Evolutionary conservation across 345 rosid species (phyloP).

Genomic region (Capsella bursapastoris): DNA sequence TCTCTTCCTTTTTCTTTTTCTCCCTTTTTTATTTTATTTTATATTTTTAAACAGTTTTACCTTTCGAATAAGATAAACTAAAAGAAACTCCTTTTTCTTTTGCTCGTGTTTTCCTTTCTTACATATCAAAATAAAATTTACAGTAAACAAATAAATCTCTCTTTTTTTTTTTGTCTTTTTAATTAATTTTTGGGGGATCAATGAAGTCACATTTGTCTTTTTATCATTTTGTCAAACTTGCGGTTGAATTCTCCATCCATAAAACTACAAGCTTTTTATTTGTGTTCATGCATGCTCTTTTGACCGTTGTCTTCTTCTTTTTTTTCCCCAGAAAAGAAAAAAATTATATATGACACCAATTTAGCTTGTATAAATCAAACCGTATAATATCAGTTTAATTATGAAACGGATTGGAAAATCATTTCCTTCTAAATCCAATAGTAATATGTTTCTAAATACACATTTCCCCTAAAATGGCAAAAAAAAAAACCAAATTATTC

Average conservation of each 20-base stretch:
- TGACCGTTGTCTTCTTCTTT: not conserved
- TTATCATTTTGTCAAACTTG: conserved; percentile 40
- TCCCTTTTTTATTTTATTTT: not conserved
- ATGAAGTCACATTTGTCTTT: conserved; percentile 39
- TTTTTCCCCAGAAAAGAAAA: not conserved
- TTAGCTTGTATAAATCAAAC: no score
- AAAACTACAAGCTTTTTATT: conserved; percentile 20
- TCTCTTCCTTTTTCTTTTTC: not conserved
- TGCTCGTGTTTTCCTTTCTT: conserved; percentile 24
- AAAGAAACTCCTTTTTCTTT: conserved; percentile 36
- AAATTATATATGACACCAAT: no score
- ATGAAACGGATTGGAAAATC: no score
- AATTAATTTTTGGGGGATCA: conserved; percentile 2
- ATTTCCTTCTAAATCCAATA: not conserved
- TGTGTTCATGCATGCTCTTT: conserved; percentile 1
- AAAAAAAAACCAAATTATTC: not conserved
- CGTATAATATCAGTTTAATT: no score
- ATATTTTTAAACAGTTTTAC: conserved; percentile 37
- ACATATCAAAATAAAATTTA: not conserved
- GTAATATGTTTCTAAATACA: not conserved
- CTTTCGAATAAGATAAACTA: conserved; percentile 34
- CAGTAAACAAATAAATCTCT: not conserved
- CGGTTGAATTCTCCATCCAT: conserved; percentile 26
- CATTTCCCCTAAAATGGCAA: not conserved
- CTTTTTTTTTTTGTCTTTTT: conserved; percentile 15